phyloP scores from a whole-genome alignment of 495 filamentous ascomycete genomes.

The Barbatosphaeria neglecta region DNA sequence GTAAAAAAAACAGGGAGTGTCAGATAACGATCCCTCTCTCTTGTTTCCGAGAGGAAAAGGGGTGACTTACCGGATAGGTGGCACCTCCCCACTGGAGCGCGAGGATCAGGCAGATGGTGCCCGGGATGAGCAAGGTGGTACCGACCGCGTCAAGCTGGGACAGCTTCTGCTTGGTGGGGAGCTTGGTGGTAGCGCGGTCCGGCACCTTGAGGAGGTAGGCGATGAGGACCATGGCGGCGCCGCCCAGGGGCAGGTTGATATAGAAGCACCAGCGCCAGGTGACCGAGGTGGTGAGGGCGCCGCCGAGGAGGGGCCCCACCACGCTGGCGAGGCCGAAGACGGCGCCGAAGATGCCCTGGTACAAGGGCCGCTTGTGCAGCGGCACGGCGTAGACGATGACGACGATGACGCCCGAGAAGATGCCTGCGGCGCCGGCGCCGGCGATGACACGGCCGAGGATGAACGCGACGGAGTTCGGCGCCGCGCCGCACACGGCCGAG shows the following conservation, averaged over 20 bases:
- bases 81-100: constrained; percentile 69
- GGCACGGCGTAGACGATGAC: constrained; percentile 31
- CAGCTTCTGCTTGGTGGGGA: constrained; percentile 28
- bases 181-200: constrained; percentile 23
- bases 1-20: too few species aligned
- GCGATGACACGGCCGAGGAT: constrained; percentile 45
- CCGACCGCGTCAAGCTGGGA: constrained; percentile 52
- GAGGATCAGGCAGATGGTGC: constrained; percentile 52
- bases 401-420: constrained; percentile 23
- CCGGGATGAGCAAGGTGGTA: constrained; percentile 49
- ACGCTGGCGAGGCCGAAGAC: constrained; percentile 54
- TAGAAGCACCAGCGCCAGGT: constrained; percentile 72
- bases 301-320: constrained; percentile 55
- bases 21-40: too few species aligned
- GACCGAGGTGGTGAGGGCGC: constrained; percentile 40
- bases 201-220: constrained; percentile 41
- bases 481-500: constrained; percentile 40
- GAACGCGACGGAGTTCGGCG: constrained; percentile 35
- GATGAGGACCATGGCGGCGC: constrained; percentile 42
- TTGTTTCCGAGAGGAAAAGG: neutral
- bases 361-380: constrained; percentile 30
- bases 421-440: constrained; percentile 28
- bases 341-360: constrained; percentile 23
- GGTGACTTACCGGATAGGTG: constrained; percentile 27
- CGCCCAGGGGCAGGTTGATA: constrained; percentile 61